Percentiles rank a stretch among this genome's conserved stretches.
These are phyloP conservation scores for Sicyos edulis DNA, from an alignment of 306 rosid genomes.

Conservation along the genomic window DNA sequence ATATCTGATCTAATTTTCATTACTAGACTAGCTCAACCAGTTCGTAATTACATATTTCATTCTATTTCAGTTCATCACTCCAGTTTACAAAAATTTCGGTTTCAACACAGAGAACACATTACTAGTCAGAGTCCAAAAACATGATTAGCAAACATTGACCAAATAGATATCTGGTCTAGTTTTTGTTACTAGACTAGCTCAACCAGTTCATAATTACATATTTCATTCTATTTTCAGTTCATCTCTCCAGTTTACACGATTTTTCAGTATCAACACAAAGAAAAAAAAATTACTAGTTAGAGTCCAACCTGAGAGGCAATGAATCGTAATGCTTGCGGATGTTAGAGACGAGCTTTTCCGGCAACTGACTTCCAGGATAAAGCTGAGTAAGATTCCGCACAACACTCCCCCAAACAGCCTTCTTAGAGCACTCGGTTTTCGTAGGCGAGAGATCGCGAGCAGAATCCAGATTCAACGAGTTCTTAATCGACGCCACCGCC, in stretches of 20 bases:
- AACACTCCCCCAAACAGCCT: conserved; percentile 70
- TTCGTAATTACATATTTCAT: background rate
- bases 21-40: background rate
- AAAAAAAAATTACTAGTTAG: conserved; percentile 11
- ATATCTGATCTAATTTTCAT: background rate
- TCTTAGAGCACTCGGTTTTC: conserved; percentile 48
- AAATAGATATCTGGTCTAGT: background rate
- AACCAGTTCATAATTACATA: background rate
- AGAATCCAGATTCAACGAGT: conserved; percentile 66
- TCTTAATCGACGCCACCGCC: conserved; percentile 62
- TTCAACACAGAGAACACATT: too few relatives aligned
- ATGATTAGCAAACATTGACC: background rate
- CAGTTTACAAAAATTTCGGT: too few relatives aligned
- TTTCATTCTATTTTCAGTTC: background rate
- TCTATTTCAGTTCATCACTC: background rate
- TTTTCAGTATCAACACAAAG: background rate
- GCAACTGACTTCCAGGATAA: conserved; percentile 84
- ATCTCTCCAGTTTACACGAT: conserved; percentile 1
- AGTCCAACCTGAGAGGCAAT: conserved; percentile 65
- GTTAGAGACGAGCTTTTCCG: conserved; percentile 79
- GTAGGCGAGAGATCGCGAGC: conserved; percentile 34
- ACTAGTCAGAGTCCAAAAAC: too few relatives aligned
- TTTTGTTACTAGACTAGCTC: background rate
- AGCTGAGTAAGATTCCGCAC: conserved; percentile 72
- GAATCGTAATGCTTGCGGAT: conserved; percentile 86